Percentiles rank a stretch among this genome's conserved stretches.
Conservation (phyloP, 768 basidiomycete species). For the Xerocomellus intermedius region DNA sequence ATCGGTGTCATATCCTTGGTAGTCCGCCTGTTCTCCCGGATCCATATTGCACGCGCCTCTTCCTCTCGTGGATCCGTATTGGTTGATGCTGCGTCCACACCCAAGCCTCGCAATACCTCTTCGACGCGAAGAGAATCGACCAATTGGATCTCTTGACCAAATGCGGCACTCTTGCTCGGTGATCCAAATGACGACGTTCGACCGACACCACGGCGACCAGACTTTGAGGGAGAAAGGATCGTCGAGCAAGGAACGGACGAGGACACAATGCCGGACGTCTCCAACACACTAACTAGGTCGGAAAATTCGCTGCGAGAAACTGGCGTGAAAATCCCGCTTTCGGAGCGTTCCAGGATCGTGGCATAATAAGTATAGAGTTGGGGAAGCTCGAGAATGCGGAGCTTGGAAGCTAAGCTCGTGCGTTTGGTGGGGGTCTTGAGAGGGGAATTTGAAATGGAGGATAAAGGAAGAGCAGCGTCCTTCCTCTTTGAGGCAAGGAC, state of each 20-base stretch:
- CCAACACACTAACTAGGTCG: slow-evolving; percentile 68
- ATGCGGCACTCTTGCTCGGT: slow-evolving; percentile 23
- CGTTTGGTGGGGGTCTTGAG: slow-evolving; percentile 54
- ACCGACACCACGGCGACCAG: slow-evolving; percentile 50
- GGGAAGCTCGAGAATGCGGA: slow-evolving; percentile 51
- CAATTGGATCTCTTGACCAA: slow-evolving; percentile 48
- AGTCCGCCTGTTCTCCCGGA: slow-evolving; percentile 39
- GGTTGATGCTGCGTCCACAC: slow-evolving; percentile 27
- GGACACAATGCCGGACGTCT: slow-evolving; percentile 66
- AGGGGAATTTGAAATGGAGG: slow-evolving; percentile 33
- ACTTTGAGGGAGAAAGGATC: slow-evolving; percentile 42
- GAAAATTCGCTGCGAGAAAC: slow-evolving; percentile 76
- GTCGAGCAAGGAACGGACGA: slow-evolving; percentile 31
- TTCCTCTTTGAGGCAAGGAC: slow-evolving; percentile 63
- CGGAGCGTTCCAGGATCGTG: slow-evolving; percentile 54
- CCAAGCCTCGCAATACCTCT: slow-evolving; percentile 71
- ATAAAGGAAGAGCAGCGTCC: slow-evolving; percentile 54
- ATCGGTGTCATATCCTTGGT: slow-evolving; percentile 35
- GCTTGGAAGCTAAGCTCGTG: slow-evolving; percentile 35
- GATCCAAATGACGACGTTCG: slow-evolving; percentile 59
- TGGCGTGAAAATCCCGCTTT: slow-evolving; percentile 53
- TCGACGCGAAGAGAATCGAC: slow-evolving; percentile 63
- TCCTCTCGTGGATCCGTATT: slow-evolving; percentile 41
- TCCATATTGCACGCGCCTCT: slow-evolving; percentile 43
- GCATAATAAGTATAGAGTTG: slow-evolving; percentile 67